Conservation (phyloP, 352 stramenopile species). For the Phytophthora brassicae region DNA sequence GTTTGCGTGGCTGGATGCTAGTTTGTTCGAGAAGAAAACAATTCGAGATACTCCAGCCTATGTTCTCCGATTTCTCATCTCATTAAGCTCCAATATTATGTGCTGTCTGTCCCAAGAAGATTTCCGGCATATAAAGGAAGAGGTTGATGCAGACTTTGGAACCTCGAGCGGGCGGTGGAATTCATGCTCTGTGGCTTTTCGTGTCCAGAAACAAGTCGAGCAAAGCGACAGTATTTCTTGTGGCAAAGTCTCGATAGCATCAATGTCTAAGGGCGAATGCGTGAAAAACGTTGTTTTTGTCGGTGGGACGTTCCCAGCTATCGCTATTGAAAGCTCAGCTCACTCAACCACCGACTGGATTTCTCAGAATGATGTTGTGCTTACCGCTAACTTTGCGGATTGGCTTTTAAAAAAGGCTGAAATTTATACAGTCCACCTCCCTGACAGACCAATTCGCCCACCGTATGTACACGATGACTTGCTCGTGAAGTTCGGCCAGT, state of each 20-base stretch:
- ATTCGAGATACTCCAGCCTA: conserved; percentile 65
- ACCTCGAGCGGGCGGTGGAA: conserved; percentile 15
- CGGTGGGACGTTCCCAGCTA: conserved; percentile 9
- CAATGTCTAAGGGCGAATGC: conserved; percentile 1
- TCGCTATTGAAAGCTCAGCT: conserved; percentile 15
- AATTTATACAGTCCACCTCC: background rate
- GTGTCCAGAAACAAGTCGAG: conserved; percentile 45
- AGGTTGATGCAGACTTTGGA: conserved; percentile 8
- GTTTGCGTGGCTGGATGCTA: conserved; percentile 51
- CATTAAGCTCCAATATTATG: conserved; percentile 24
- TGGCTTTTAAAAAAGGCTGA: conserved; percentile 21
- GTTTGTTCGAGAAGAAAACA: conserved; percentile 34
- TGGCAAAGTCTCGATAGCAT: background rate
- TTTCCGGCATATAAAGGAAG: conserved; percentile 10
- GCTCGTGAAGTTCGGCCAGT: conserved; percentile 9
- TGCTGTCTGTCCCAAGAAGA: conserved; percentile 29
- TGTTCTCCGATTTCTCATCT: conserved; percentile 47
- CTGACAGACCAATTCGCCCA: background rate
- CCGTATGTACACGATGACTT: background rate
- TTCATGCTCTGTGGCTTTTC: conserved; percentile 37
- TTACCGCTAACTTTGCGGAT: conserved; percentile 1
- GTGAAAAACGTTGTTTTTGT: conserved; percentile 16
- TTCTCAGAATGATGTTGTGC: background rate
- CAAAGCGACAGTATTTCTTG: conserved; percentile 37
- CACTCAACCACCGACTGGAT: conserved; percentile 18